phyloP scores from a whole-genome alignment of 805 yeast genomes.

The Hanseniaspora occidentalis region DNA sequence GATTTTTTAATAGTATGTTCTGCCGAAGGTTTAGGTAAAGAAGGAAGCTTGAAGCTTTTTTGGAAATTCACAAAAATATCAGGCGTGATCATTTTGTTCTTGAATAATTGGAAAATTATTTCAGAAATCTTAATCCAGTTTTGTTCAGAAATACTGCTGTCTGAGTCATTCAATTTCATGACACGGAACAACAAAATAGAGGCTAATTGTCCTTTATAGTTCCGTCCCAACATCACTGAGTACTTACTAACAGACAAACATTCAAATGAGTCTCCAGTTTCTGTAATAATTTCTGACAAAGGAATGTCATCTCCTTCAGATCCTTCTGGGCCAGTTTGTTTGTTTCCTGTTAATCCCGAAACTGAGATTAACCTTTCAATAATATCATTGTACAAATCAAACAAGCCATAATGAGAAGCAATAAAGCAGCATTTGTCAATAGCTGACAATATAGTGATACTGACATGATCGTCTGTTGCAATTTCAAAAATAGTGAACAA shows the following conservation, averaged over 20 bases:
- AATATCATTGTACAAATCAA: constrained; percentile 49
- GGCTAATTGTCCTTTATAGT: constrained; percentile 84
- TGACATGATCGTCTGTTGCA: constrained; percentile 82
- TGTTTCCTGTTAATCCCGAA: constrained; percentile 45
- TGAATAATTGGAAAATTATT: constrained; percentile 52
- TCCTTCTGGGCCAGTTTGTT: constrained; percentile 3
- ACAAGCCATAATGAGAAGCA: constrained; percentile 50
- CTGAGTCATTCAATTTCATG: constrained; percentile 42
- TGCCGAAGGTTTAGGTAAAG: constrained; percentile 52
- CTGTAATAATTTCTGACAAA: constrained; percentile 31
- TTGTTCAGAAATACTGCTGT: constrained; percentile 24
- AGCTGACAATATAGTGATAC: constrained; percentile 76
- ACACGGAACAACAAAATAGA: constrained; percentile 76
- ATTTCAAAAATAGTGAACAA: constrained; percentile 69
- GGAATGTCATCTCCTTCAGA: constrained; percentile 25
- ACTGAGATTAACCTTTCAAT: constrained; percentile 54
- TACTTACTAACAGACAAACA: constrained; percentile 55
- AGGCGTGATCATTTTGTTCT: constrained; percentile 60
- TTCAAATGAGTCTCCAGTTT: constrained; percentile 40
- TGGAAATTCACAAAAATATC: constrained; percentile 55
- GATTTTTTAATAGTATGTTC: constrained; percentile 50
- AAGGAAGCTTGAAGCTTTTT: constrained; percentile 36
- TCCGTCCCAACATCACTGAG: constrained; percentile 76
- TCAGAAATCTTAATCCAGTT: constrained; percentile 53
- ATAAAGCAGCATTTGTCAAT: constrained; percentile 75